These are phyloP conservation scores for Microbotryum saponariae DNA, from an alignment of 1,284 basidiomycete species.

Conservation along the genomic window DNA sequence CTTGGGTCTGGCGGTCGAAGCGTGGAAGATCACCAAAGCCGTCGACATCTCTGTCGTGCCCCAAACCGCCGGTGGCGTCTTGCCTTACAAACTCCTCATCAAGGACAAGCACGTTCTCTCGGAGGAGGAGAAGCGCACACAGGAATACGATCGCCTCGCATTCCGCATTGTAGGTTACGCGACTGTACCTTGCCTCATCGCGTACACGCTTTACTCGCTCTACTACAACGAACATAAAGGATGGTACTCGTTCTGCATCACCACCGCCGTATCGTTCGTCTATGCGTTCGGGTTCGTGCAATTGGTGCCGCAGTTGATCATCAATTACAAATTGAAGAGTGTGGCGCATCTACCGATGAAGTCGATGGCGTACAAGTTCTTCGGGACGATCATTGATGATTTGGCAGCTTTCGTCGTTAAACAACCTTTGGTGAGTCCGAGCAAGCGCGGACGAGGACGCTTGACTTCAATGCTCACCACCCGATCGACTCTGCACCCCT, in stretches of 20 bases:
- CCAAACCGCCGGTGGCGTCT: constrained; percentile 52
- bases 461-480: neutral
- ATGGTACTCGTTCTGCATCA: constrained; percentile 90
- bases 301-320: constrained; percentile 78
- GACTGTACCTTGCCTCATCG: constrained; percentile 73
- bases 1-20: constrained; percentile 76
- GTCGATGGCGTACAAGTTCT: constrained; percentile 52
- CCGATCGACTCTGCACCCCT: constrained; percentile 55
- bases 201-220: constrained; percentile 77
- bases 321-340: constrained; percentile 50
- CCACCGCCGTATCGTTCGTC: constrained; percentile 51
- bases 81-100: constrained; percentile 75
- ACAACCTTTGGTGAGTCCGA: constrained; percentile 8
- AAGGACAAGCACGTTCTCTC: constrained; percentile 87
- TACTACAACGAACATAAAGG: constrained; percentile 75
- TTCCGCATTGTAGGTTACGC: constrained; percentile 85
- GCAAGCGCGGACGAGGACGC: neutral
- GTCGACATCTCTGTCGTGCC: constrained; percentile 68
- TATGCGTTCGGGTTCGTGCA: constrained; percentile 98
- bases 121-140: constrained; percentile 95
- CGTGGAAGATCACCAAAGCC: constrained; percentile 80
- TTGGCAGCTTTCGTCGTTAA: constrained; percentile 27
- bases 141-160: constrained; percentile 82
- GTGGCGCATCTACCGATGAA: constrained; percentile 93
- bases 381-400: constrained; percentile 26